Conservation (phyloP, 2,329 filamentous ascomycete species). For the Camptophora hylomeconis region DNA sequence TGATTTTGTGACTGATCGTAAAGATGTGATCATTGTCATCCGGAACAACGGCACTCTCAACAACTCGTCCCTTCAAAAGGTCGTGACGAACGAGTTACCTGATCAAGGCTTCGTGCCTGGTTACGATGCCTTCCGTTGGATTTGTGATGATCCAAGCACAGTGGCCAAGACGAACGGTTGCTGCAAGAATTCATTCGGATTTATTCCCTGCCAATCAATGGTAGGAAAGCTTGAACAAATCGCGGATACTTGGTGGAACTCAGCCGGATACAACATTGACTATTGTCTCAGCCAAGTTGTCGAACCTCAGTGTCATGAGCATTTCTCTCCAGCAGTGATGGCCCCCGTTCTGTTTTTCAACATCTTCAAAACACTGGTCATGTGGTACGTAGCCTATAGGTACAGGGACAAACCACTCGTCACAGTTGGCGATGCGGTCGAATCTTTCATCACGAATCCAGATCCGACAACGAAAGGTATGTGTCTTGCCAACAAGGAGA, state of each 20-base stretch:
- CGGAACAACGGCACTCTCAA: background rate
- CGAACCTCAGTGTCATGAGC: conserved; percentile 4
- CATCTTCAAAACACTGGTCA: conserved; percentile 3
- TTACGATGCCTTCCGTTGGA: conserved; percentile 15
- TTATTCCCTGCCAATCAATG: conserved; percentile 2
- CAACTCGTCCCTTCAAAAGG: conserved; percentile 4
- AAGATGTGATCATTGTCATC: conserved; percentile 8
- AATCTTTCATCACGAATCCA: conserved; percentile 23
- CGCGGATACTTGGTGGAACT: conserved; percentile 7
- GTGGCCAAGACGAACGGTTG: conserved; percentile 10
- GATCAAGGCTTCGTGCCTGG: conserved; percentile 5
- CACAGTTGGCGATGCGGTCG: conserved; percentile 25
- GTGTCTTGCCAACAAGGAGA: conserved; percentile 13
- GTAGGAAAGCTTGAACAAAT: conserved; percentile 1
- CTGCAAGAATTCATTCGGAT: conserved; percentile 4
- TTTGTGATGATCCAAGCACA: conserved; percentile 12
- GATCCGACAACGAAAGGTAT: conserved; percentile 19
- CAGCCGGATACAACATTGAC: conserved; percentile 12
- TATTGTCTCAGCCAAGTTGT: conserved; percentile 14
- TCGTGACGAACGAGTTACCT: conserved; percentile 11
- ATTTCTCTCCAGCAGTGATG: conserved; percentile 4
- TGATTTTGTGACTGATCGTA: conserved; percentile 9
- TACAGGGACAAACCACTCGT: conserved; percentile 15
- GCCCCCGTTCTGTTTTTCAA: conserved; percentile 2
- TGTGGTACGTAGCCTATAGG: conserved; percentile 4